Conservation (phyloP, 768 basidiomycete species). For the Lactarius deliciosus region DNA sequence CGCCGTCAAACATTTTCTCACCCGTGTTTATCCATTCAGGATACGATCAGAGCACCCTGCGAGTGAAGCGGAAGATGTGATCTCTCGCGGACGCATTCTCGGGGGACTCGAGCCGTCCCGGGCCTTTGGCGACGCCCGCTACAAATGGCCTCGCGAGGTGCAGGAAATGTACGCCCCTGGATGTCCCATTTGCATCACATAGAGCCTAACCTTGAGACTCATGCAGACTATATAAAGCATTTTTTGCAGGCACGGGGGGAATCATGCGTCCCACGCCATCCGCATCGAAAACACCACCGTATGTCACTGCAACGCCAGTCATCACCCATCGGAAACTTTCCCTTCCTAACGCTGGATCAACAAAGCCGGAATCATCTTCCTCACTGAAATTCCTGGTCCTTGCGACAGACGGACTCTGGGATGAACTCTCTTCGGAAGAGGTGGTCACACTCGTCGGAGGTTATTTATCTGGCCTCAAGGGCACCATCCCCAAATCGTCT, state of each 20-base stretch:
- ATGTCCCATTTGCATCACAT: neutral
- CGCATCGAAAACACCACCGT: conserved; percentile 84
- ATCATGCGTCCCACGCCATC: conserved; percentile 59
- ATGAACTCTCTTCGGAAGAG: conserved; percentile 66
- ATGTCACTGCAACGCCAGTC: conserved; percentile 82
- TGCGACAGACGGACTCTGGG: conserved; percentile 76
- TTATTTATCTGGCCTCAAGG: conserved; percentile 70
- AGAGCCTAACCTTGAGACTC: conserved; percentile 2
- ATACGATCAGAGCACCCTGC: conserved; percentile 81
- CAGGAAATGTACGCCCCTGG: conserved; percentile 60
- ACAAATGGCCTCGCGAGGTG: conserved; percentile 78
- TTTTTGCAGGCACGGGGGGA: conserved; percentile 61
- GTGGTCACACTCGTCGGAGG: conserved; percentile 86
- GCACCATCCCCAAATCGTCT: conserved; percentile 56
- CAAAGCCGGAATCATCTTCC: conserved; percentile 34
- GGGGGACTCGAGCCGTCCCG: conserved; percentile 86
- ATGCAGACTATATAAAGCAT: conserved; percentile 58
- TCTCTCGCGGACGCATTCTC: conserved; percentile 77
- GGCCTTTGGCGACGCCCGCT: conserved; percentile 86
- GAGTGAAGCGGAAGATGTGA: conserved; percentile 69
- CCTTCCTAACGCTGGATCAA: conserved; percentile 43
- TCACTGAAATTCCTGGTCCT: conserved; percentile 77
- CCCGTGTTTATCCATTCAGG: conserved; percentile 39
- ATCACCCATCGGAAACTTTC: conserved; percentile 73
- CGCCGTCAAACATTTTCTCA: conserved; percentile 2